Percentiles rank a stretch among this genome's conserved stretches.
These are phyloP conservation scores for Tagetes patula DNA, from an alignment of 129 eudicot species.

Conservation along the genomic window DNA sequence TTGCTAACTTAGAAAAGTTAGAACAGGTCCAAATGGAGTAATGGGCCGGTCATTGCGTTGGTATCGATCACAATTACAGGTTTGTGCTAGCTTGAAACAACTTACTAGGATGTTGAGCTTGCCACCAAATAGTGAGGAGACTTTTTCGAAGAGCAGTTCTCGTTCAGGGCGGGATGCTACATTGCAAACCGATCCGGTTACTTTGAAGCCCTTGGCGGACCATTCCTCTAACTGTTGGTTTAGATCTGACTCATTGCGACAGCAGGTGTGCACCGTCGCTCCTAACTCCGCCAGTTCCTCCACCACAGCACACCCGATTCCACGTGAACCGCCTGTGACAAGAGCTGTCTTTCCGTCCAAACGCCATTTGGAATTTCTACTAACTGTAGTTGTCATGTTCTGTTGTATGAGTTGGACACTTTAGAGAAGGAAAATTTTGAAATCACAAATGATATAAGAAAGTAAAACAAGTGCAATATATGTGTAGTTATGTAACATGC, in stretches of 20 bases:
- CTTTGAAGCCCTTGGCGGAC: slow-evolving; percentile 58
- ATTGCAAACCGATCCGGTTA: slow-evolving; percentile 74
- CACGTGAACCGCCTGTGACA: slow-evolving; percentile 92
- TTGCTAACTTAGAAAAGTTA: slow-evolving; percentile 30
- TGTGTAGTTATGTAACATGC: too few species aligned
- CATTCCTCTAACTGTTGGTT: slow-evolving; percentile 61
- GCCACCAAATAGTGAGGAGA: slow-evolving; percentile 57
- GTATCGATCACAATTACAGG: too few species aligned
- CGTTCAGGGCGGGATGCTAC: slow-evolving; percentile 56
- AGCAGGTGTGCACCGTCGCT: slow-evolving; percentile 72
- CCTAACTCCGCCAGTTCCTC: slow-evolving; percentile 80
- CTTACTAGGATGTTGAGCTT: slow-evolving; percentile 72
- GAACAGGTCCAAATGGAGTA: too few species aligned
- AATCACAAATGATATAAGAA: too few species aligned
- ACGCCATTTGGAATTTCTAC: slow-evolving; percentile 55
- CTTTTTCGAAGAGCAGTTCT: slow-evolving; percentile 49
- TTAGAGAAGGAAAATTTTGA: too few species aligned
- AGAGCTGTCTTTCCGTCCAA: slow-evolving; percentile 75
- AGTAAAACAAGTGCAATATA: too few species aligned
- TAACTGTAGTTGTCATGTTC: slow-evolving; percentile 10
- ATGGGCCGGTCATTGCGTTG: too few species aligned
- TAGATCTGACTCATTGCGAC: slow-evolving; percentile 62
- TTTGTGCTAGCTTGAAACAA: too few species aligned
- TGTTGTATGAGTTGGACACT: too few species aligned
- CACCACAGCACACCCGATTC: slow-evolving; percentile 74